Base-by-base conservation (phyloP, 768 basidiomycete species). In the Phylloporus arenicola region DNA sequence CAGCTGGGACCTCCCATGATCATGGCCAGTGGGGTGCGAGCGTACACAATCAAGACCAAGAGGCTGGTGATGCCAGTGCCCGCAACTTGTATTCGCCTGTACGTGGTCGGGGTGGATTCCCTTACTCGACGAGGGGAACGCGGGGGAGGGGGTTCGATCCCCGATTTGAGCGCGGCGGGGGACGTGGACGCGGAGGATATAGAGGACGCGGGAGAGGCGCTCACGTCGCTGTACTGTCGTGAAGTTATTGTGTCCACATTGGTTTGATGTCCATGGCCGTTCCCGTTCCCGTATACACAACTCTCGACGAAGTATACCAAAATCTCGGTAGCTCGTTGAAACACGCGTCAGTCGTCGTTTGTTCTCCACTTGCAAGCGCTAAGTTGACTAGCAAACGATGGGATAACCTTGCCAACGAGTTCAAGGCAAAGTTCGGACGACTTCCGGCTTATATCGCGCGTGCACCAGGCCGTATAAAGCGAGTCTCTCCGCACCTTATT, bases 381-480 rank as follows among this genome's bases (percentile, higher is more conserved):
- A 14, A 10, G 12, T 5, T 4, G 43, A 29, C 27, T 29, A 78
- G 74, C 17, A 68, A 69, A 42, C 75, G 83, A 39, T 89, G 84
- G 83, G 73, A 81, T 56, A 67, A 74, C 25, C 77, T 90, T 33
- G 74, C 75, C 2, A 70, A 75, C 22, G 76, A 85, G 58, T 91
- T 87, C 63, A 70, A 76, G 58, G 69, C 62, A 47, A 75, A 80
- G 50, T 90, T 86, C 56, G 84, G 84, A 6, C 73, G 74, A 53
- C 79, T 77, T 46, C 86, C 88, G 12, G 71, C 78, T 5, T 83
- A 83, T 56, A 86, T 91, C 57, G 79, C 80, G 7, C 72, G 88
- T 60, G 88, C 89, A 6, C 89, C 88, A 1, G 89, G 89, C 7
- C 78, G 88, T 53, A 82, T 92, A 43, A 91, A 92, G 87, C 88